A percentile compares a stretch with the other conserved stretches of the same genome.
phyloP scores from a whole-genome alignment of 257 asterid genomes.

The Striga asiatica region DNA sequence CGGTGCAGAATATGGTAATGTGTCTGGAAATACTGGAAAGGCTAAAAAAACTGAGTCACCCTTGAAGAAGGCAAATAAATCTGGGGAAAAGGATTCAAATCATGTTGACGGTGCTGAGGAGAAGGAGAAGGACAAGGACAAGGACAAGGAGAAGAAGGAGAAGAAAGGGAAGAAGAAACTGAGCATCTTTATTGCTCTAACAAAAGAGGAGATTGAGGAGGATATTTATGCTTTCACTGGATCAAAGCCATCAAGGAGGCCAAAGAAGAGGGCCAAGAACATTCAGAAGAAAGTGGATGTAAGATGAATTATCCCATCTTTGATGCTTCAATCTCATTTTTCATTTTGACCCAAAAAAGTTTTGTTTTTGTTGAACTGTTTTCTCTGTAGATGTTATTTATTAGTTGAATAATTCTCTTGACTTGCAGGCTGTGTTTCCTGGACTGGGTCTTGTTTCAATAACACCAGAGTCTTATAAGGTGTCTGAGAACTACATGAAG shows the following conservation, averaged over 20 bases:
- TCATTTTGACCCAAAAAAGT: too few species aligned
- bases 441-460: slow-evolving; percentile 48
- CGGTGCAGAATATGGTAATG: slow-evolving; percentile 3
- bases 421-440: slow-evolving; percentile 42
- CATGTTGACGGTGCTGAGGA: neutral
- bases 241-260: slow-evolving; percentile 50
- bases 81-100: slow-evolving; percentile 15
- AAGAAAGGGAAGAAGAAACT: slow-evolving; percentile 28
- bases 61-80: slow-evolving; percentile 7
- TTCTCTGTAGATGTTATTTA: too few species aligned
- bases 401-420: neutral
- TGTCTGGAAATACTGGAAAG: slow-evolving; percentile 13
- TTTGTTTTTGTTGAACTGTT: too few species aligned
- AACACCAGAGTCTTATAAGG: slow-evolving; percentile 44
- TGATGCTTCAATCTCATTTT: neutral
- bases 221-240: slow-evolving; percentile 44
- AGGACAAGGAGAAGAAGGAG: slow-evolving; percentile 18
- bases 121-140: slow-evolving; percentile 16
- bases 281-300: slow-evolving; percentile 53
- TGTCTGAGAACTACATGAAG: slow-evolving; percentile 34
- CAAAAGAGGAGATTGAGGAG: slow-evolving; percentile 52
- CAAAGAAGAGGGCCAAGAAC: slow-evolving; percentile 41
- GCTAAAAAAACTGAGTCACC: slow-evolving; percentile 16
- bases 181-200: slow-evolving; percentile 23
- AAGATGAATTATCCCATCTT: slow-evolving; percentile 5